Percentiles rank a stretch among this genome's conserved stretches.
Conservation (phyloP, 2,329 filamentous ascomycete genomes). For the Xylariaceae sp. region DNA sequence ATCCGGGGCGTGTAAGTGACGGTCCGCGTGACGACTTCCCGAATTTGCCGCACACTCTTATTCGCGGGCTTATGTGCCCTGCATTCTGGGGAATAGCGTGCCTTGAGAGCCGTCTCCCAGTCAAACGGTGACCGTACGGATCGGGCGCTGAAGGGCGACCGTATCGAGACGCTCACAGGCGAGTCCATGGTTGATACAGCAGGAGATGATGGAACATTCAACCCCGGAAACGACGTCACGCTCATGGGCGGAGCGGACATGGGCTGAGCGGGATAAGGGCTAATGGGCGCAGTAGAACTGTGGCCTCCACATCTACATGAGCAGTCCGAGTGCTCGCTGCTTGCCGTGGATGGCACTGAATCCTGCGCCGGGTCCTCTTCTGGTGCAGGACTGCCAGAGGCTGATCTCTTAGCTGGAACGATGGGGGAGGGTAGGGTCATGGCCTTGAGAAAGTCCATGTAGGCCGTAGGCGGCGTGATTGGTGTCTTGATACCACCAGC, state of each 20-base stretch:
- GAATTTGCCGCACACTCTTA: conserved; percentile 63
- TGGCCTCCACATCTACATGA: conserved; percentile 52
- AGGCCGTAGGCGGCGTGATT: conserved; percentile 84
- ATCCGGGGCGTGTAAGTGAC: conserved; percentile 86
- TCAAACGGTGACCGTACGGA: conserved; percentile 67
- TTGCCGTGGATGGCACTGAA: conserved; percentile 51
- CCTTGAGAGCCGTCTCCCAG: conserved; percentile 68
- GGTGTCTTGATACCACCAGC: conserved; percentile 67
- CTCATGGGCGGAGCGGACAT: conserved; percentile 57
- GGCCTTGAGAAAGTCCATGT: conserved; percentile 86
- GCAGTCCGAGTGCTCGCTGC: conserved; percentile 49
- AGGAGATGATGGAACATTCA: conserved; percentile 74
- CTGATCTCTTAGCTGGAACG: conserved; percentile 49
- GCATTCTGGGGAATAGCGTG: conserved; percentile 55
- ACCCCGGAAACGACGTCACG: conserved; percentile 55
- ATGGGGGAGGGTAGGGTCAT: conserved; percentile 69
- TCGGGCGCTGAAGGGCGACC: conserved; percentile 69
- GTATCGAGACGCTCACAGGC: conserved; percentile 57
- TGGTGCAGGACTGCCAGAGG: conserved; percentile 46
- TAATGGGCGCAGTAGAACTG: conserved; percentile 44
- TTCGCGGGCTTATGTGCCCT: conserved; percentile 50
- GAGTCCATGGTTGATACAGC: conserved; percentile 62
- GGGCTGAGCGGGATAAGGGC: conserved; percentile 51
- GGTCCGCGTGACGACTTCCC: conserved; percentile 89
- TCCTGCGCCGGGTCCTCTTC: conserved; percentile 41